Conservation (phyloP, 495 filamentous ascomycete genomes). For the Arthonia radiata region DNA sequence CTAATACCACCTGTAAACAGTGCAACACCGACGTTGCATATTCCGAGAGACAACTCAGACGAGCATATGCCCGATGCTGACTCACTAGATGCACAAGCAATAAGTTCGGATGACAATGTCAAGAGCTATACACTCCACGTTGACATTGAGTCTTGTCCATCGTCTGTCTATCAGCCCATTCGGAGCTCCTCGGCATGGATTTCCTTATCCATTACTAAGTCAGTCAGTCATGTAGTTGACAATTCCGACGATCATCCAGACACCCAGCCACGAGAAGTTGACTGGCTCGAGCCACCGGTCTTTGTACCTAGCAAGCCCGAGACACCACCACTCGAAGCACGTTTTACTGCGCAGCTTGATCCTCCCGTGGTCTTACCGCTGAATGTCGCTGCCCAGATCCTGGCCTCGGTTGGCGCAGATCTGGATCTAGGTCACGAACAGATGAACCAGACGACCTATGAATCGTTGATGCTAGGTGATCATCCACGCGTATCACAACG, state of each 20-base stretch:
- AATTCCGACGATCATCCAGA: conserved; percentile 19
- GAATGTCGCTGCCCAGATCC: conserved; percentile 38
- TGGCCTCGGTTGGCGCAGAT: conserved; percentile 32
- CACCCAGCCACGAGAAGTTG: conserved; percentile 19
- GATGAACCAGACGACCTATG: no score
- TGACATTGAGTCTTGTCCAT: conserved; percentile 30
- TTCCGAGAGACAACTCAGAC: background rate
- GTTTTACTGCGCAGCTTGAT: conserved; percentile 63
- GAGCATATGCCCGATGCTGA: background rate
- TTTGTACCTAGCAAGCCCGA: no score
- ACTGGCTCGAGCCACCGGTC: conserved; percentile 40
- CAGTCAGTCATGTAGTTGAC: conserved; percentile 4
- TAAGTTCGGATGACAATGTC: conserved; percentile 6
- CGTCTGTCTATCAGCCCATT: conserved; percentile 27
- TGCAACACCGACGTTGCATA: conserved; percentile 1
- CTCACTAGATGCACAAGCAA: conserved; percentile 1
- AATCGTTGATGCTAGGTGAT: no score
- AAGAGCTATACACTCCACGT: conserved; percentile 35
- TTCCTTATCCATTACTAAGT: conserved; percentile 27
- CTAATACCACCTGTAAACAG: conserved; percentile 16
- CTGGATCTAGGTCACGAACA: no score
- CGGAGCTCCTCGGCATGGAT: conserved; percentile 48
- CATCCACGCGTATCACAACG: no score
- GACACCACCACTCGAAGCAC: no score
- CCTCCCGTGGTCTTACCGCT: conserved; percentile 59